Evolutionary conservation across 148 eudicot species (phyloP).

Genomic region (Agrostemma githago): DNA sequence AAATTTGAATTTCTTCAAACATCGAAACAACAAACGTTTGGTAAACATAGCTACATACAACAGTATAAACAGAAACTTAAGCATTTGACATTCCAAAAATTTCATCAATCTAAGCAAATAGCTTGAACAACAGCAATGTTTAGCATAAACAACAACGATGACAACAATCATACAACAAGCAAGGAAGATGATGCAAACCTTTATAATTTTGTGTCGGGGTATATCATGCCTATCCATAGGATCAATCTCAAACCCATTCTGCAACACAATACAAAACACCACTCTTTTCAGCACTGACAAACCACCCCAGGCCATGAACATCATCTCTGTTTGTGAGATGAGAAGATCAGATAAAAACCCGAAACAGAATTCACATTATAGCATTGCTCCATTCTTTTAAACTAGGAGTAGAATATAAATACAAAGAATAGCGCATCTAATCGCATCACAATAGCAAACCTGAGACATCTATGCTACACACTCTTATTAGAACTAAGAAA

Average conservation of each 20-base stretch:
- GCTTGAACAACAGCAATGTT: neutral
- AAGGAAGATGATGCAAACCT: slow-evolving; percentile 35
- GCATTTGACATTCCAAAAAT: neutral
- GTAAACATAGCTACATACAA: too few relatives aligned
- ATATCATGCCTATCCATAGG: slow-evolving; percentile 54
- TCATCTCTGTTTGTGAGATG: too few relatives aligned
- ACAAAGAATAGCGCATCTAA: too few relatives aligned
- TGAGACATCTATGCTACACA: neutral
- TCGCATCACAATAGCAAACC: too few relatives aligned
- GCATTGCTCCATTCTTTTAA: too few relatives aligned
- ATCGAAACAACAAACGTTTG: neutral
- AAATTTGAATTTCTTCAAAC: neutral
- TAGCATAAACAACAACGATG: neutral
- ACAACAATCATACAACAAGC: neutral
- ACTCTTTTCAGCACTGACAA: slow-evolving; percentile 6
- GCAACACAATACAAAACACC: slow-evolving; percentile 17
- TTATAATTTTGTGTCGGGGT: slow-evolving; percentile 54
- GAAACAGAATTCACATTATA: too few relatives aligned
- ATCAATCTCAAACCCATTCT: slow-evolving; percentile 64
- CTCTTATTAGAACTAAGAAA: slow-evolving; percentile 1
- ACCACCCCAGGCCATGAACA: neutral
- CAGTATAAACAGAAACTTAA: too few relatives aligned
- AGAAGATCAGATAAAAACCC: too few relatives aligned
- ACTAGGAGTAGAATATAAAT: too few relatives aligned
- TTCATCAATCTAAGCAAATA: neutral